phyloP scores from a whole-genome alignment of 345 rosid species.

The Luvunga scandens region DNA sequence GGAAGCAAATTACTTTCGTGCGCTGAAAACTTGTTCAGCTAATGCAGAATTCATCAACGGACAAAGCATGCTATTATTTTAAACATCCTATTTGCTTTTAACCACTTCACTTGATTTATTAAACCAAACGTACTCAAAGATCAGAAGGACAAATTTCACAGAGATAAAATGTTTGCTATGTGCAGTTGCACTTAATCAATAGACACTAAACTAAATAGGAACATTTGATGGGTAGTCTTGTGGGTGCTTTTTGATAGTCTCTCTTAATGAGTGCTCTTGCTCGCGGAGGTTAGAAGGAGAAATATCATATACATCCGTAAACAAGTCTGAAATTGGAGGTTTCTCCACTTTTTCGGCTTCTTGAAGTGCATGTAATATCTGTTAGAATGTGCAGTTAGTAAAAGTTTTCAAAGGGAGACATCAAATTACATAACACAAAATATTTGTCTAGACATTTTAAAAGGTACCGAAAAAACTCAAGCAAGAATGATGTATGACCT shows the following conservation, averaged over 20 bases:
- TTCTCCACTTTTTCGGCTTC: constrained; percentile 70
- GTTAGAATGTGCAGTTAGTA: constrained; percentile 16
- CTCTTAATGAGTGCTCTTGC: constrained; percentile 61
- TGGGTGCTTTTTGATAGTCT: constrained; percentile 50
- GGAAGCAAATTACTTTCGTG: too few species aligned
- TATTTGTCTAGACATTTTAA: not conserved
- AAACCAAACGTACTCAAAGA: not conserved
- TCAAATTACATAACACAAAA: not conserved
- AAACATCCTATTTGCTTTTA: not conserved
- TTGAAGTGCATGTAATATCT: constrained; percentile 74
- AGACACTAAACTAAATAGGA: constrained; percentile 45
- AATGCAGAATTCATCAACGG: not conserved
- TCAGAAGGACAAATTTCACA: not conserved
- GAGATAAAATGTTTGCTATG: too few species aligned
- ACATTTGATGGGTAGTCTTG: constrained; percentile 71
- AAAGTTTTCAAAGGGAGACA: not conserved
- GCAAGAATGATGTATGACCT: not conserved
- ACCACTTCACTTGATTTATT: not conserved
- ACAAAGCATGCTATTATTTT: not conserved
- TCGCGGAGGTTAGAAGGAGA: constrained; percentile 67
- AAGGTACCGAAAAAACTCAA: not conserved
- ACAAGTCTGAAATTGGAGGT: constrained; percentile 58
- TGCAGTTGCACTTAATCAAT: not conserved
- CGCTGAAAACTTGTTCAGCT: not conserved
- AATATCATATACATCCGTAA: constrained; percentile 73